These are phyloP conservation scores for Penicillium fimorum DNA, from an alignment of 495 filamentous ascomycete species.

Conservation along the genomic window DNA sequence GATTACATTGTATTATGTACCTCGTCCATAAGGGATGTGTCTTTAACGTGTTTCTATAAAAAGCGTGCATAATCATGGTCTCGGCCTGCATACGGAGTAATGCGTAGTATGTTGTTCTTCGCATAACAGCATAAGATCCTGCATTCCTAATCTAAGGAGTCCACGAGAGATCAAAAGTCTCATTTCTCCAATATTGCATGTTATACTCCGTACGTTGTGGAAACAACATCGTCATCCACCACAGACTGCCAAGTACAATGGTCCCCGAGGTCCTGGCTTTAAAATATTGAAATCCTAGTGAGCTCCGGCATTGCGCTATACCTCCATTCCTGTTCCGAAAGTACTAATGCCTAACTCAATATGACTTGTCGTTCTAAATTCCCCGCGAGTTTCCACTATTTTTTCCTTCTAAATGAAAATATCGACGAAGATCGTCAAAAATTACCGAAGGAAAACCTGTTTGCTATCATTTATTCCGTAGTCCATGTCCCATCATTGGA, in stretches of 20 bases:
- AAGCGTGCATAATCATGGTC: not conserved
- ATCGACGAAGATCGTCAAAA: not conserved
- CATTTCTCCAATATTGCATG: not conserved
- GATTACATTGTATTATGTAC: not conserved
- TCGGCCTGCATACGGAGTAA: not conserved
- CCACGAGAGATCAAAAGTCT: slow-evolving; percentile 50
- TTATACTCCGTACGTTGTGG: not conserved
- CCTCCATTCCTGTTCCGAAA: not conserved
- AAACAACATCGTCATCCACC: not conserved
- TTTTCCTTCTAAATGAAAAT: not conserved
- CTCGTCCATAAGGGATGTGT: not conserved
- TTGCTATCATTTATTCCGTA: slow-evolving; percentile 3
- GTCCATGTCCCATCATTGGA: not conserved
- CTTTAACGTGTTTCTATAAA: not conserved
- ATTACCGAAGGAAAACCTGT: slow-evolving; percentile 2
- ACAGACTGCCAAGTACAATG: slow-evolving; percentile 7
- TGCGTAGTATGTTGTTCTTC: not conserved
- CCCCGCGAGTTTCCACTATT: not conserved
- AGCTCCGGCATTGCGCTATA: not conserved
- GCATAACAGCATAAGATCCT: not conserved
- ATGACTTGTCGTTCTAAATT: not conserved
- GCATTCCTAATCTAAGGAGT: not conserved
- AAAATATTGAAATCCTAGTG: not conserved
- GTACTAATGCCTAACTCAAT: not conserved
- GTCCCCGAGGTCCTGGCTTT: not conserved